A percentile compares a stretch with the other conserved stretches of the same genome.
These are phyloP conservation scores for Amphibolis antarctica DNA, from an alignment of 106 monocot genomes.

Conservation along the genomic window DNA sequence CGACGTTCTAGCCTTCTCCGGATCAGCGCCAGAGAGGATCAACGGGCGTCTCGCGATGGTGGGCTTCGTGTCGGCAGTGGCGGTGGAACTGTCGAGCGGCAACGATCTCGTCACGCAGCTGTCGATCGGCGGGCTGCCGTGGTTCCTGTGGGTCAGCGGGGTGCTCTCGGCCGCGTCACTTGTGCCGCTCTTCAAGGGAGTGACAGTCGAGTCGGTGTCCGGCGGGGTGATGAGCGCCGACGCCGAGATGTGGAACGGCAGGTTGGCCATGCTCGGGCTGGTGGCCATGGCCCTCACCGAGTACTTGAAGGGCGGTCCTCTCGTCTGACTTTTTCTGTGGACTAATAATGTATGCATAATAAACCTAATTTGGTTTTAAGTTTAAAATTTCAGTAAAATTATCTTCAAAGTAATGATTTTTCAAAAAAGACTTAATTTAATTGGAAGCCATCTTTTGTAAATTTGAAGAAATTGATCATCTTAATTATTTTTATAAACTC, in stretches of 20 bases:
- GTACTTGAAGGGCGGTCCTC: conserved; percentile 60
- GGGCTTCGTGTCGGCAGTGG: conserved; percentile 54
- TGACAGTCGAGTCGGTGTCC: conserved; percentile 32
- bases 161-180: conserved; percentile 50
- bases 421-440: no score
- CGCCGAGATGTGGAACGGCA: conserved; percentile 74
- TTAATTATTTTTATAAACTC: no score
- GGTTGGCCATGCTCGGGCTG: conserved; percentile 68
- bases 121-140: conserved; percentile 33
- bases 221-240: conserved; percentile 32
- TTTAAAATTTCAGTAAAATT: no score
- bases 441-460: no score
- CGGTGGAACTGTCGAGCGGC: conserved; percentile 39
- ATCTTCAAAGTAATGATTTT: no score
- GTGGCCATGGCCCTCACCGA: conserved; percentile 64
- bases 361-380: no score
- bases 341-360: no score
- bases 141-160: conserved; percentile 28
- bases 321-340: conserved; percentile 16
- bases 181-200: conserved; percentile 53
- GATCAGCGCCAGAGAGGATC: conserved; percentile 69
- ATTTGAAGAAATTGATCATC: no score
- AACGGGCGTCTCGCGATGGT: conserved; percentile 74
- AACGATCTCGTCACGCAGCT: conserved; percentile 38
- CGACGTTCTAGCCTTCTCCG: conserved; percentile 52